Evolutionary conservation across 306 rosid genomes (phyloP), one percentile per base, ranked within the genome.

Genomic region (Ziziphus jujuba): DNA sequence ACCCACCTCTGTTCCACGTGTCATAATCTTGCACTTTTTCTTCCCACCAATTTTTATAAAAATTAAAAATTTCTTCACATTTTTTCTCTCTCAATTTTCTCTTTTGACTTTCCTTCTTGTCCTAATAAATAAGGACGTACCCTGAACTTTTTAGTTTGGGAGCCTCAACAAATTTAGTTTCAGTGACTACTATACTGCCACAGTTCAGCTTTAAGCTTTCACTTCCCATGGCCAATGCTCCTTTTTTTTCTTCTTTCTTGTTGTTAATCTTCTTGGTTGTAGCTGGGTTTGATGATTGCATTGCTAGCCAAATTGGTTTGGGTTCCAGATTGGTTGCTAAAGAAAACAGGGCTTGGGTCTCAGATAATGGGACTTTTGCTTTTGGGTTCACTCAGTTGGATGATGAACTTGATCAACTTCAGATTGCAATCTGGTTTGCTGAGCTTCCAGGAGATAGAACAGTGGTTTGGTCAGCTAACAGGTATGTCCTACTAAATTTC

Each of bases 361-460:
- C 98, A 3, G 87, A 84, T 5, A 88, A 93, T 80, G 81, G 91
- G 11, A 93, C 98, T 8, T 93, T 93, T 76, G 96, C 93, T 34
- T 77, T 93, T 49, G 98, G 98, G 24, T 93, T 93, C 79, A 75
- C 88, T 43, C 81, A 87, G 9, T 7, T 75, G 5, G 77, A 61
- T 3, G 59, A 53, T 21, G 23, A 49, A 14, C 76, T 51, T 59
- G 48, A 60, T 34, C 55, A 53, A 73, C 21, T 81, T 87, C 71
- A 65, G 24, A 59, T 90, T n/a, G 96, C 77, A 0, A 77, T 90
- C 77, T 93, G 98, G 98, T 90, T 93, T 68, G 88, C 89, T 0
- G 38, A 79, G 72, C 97, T 90, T 80, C 95, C 95, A 0, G 97
- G 96, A 56, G 97, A 86, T 70, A 76, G 61, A 45, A 87, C 90